phyloP scores from a whole-genome alignment of 441 rosid species.

The Cnidoscolus chayamansa region DNA sequence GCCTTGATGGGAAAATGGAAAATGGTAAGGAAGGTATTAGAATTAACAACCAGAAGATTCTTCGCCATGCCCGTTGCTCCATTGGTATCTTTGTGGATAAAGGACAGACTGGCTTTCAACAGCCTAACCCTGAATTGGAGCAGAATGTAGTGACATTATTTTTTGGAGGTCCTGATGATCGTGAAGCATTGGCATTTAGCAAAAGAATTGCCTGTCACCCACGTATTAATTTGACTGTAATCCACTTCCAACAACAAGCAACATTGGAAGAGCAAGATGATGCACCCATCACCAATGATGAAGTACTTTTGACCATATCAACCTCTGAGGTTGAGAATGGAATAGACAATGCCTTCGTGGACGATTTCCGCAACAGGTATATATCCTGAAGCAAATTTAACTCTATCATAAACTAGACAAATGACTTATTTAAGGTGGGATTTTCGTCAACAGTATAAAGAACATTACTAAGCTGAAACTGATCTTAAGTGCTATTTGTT shows the following conservation, averaged over 20 bases:
- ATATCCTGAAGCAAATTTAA: not conserved
- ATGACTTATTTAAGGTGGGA: too few relatives aligned
- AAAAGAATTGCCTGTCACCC: slow-evolving; percentile 49
- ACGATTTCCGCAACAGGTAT: slow-evolving; percentile 56
- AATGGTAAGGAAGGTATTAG: slow-evolving; percentile 54
- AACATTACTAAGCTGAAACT: too few relatives aligned
- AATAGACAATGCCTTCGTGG: slow-evolving; percentile 44
- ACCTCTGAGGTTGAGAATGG: slow-evolving; percentile 36
- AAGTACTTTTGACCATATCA: slow-evolving; percentile 44
- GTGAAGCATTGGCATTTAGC: slow-evolving; percentile 75
- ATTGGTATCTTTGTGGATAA: slow-evolving; percentile 65
- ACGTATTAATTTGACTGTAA: slow-evolving; percentile 49
- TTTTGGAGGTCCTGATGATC: slow-evolving; percentile 82
- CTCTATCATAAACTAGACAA: too few relatives aligned
- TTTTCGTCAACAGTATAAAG: too few relatives aligned
- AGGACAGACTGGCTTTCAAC: slow-evolving; percentile 63
- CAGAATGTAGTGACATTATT: slow-evolving; percentile 63
- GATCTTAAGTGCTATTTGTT: not conserved
- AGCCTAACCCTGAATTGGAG: slow-evolving; percentile 39
- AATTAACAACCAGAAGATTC: slow-evolving; percentile 60
- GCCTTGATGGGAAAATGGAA: slow-evolving; percentile 68
- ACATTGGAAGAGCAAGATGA: slow-evolving; percentile 18
- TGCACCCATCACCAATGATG: slow-evolving; percentile 30
- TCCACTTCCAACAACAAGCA: slow-evolving; percentile 42
- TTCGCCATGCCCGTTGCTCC: slow-evolving; percentile 69